Evolutionary conservation across 352 stramenopile genomes (phyloP).

Genomic region (Globisporangium nodosum): DNA sequence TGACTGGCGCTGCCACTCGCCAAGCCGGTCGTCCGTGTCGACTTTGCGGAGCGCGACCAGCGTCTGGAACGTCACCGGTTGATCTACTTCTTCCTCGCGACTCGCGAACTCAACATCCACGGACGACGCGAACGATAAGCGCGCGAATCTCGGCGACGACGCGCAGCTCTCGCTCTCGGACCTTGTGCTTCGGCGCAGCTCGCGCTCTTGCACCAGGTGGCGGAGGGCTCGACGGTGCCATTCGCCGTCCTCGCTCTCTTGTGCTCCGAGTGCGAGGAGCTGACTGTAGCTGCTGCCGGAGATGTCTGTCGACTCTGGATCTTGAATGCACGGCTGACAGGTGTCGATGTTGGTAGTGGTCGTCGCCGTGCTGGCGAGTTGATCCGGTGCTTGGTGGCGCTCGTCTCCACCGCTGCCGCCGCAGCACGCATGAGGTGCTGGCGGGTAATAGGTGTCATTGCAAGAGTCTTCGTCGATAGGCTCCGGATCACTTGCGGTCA

Average conservation of each 20-base stretch:
- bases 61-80: constrained; percentile 18
- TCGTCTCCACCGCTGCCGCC: too few relatives aligned
- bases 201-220: constrained; percentile 29
- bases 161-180: constrained; percentile 1
- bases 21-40: constrained; percentile 16
- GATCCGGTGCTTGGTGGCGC: not conserved
- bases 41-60: constrained; percentile 22
- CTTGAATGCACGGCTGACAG: not conserved
- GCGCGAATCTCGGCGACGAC: not conserved
- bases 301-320: not conserved
- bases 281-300: constrained; percentile 23
- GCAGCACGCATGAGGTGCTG: too few relatives aligned
- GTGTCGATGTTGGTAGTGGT: not conserved
- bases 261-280: constrained; percentile 24
- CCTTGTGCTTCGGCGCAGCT: constrained; percentile 16
- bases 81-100: constrained; percentile 4
- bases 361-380: too few relatives aligned
- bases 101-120: constrained; percentile 1
- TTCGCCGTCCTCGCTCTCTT: constrained; percentile 11
- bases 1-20: constrained; percentile 21
- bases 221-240: constrained; percentile 35
- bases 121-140: constrained; percentile 11
- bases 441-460: too few relatives aligned
- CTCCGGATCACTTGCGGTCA: not conserved
- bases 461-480: not conserved